Conservation (phyloP, 2,329 filamentous ascomycete genomes). For the Calonectria henricotiae region DNA sequence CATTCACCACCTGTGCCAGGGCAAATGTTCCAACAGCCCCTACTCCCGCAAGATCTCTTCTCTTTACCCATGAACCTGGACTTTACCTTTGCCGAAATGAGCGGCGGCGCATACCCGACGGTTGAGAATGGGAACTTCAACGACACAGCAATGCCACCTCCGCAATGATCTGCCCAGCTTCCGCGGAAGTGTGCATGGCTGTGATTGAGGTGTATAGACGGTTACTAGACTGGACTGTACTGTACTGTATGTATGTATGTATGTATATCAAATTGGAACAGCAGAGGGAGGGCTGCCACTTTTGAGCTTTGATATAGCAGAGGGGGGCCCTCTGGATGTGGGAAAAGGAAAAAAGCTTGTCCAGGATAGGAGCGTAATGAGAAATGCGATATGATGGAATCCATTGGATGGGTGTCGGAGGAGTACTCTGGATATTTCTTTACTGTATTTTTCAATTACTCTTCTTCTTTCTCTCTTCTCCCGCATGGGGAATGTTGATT, state of each 20-base stretch:
- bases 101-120: slow-evolving; percentile 75
- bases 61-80: slow-evolving; percentile 96
- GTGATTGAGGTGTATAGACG: slow-evolving; percentile 9
- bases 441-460: slow-evolving; percentile 27
- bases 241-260: not conserved
- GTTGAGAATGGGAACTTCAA: slow-evolving; percentile 75
- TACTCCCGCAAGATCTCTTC: slow-evolving; percentile 94
- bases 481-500: not conserved
- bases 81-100: slow-evolving; percentile 85
- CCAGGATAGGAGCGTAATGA: slow-evolving; percentile 43
- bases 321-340: not conserved
- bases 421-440: slow-evolving; percentile 26
- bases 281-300: too few species aligned
- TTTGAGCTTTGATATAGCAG: not conserved
- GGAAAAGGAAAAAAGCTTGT: slow-evolving; percentile 12
- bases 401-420: slow-evolving; percentile 27
- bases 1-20: slow-evolving; percentile 58
- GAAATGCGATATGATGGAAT: slow-evolving; percentile 48
- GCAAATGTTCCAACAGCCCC: slow-evolving; percentile 82
- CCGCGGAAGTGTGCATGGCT: not conserved
- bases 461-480: not conserved
- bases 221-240: slow-evolving; percentile 20
- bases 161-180: slow-evolving; percentile 5
- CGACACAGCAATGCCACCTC: slow-evolving; percentile 17
- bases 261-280: slow-evolving; percentile 31